Evolutionary conservation across 495 filamentous ascomycete genomes (phyloP), one percentile per base, ranked within the genome.

Genomic region (Penicillium odoratum): DNA sequence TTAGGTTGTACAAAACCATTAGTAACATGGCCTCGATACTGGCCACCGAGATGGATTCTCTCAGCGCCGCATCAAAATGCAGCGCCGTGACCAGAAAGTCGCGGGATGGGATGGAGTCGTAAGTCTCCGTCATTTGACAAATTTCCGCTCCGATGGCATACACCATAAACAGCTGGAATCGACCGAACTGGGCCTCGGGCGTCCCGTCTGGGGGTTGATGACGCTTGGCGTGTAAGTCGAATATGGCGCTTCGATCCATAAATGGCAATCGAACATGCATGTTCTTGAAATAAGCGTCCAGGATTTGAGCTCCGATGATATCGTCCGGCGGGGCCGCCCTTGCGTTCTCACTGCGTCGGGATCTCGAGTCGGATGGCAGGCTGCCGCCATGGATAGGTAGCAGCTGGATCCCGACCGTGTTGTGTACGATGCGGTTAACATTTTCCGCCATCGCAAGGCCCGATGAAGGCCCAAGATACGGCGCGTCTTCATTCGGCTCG

Each of bases 151-250:
- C 75, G 26, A 78, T 74, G 13, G 71, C 74, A 61, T 79, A 77
- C 2, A 78, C 69, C 71, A 78, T 72, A 53, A 75, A 78, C 5
- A 78, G 55, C 51, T 77, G 77, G 55, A 77, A 79, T 15, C 57
- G 55, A 1, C 59, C 70, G 38, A 70, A 72, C 21, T 71, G 69
- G n/a, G 67, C 68, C n/a, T 59, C 28, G 13, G 65, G 54, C 33
- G 48, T 68, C 11, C 65, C 48, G 6, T 57, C 59, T 9, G 51
- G 30, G 4, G 60, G 53, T 29, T 60, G 48, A 48, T 70, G 62
- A 29, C 71, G 50, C 18, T 60, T 65, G 7, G 68, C 59, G 52
- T 77, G 75, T 7, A 72, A 48, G 8, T 69, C 58, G 40, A 70
- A 44, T 40, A 78, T 74, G 59, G 75, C 67, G 7, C 50, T 42